These are phyloP conservation scores for Papilionanthe hybrid DNA, from an alignment of 116 monocot species.

Conservation along the genomic window DNA sequence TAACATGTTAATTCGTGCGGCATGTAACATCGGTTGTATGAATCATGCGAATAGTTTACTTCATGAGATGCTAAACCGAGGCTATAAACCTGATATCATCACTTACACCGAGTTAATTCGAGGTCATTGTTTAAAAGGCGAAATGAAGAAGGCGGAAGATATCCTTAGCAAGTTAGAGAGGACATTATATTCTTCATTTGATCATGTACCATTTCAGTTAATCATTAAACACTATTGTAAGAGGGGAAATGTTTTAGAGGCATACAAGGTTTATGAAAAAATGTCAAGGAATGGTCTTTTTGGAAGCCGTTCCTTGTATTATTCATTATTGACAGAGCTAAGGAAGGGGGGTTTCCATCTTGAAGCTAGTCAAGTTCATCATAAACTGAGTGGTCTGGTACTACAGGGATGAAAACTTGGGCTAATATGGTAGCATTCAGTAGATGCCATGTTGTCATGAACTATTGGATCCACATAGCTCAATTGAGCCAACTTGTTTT, in stretches of 20 bases:
- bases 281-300: conserved; percentile 52
- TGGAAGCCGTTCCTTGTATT: conserved; percentile 39
- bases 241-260: conserved; percentile 35
- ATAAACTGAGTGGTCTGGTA: conserved; percentile 20
- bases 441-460: not conserved
- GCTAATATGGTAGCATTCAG: not conserved
- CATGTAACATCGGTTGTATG: conserved; percentile 30
- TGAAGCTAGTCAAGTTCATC: conserved; percentile 28
- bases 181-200: conserved; percentile 30
- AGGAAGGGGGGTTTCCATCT: conserved; percentile 29
- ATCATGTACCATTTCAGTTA: conserved; percentile 78
- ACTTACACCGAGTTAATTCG: conserved; percentile 64
- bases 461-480: not conserved
- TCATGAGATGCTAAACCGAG: conserved; percentile 35
- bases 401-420: not conserved
- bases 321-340: conserved; percentile 41
- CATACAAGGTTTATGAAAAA: conserved; percentile 44
- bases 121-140: conserved; percentile 43
- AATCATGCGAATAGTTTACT: conserved; percentile 26
- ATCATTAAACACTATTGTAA: conserved; percentile 49
- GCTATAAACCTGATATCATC: conserved; percentile 45
- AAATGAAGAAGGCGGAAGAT: conserved; percentile 38
- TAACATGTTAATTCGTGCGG: conserved; percentile 58
- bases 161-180: conserved; percentile 28
- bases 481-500: no score